Base-by-base conservation (phyloP, 257 asterid genomes). In the Lycium ferocissimum region DNA sequence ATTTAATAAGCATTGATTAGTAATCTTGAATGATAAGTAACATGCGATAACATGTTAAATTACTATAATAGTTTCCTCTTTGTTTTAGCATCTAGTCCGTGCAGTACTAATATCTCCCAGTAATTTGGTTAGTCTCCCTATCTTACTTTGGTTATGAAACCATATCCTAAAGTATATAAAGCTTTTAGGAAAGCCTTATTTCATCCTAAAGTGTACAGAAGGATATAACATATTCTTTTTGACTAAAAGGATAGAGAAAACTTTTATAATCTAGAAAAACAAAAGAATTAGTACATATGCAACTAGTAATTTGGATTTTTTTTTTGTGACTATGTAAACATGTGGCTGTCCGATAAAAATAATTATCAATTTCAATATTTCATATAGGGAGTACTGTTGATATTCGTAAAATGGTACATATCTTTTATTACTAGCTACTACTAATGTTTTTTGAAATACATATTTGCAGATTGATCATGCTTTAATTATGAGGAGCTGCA, bases 391-490 rank as follows among this genome's bases (percentile, higher is more conserved):
- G 63, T 58, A 26, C 33, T 26, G 56, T 51, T 51, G 56, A 56
- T 58, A 6, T 17, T 58, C 7, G 26, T 15, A 18, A 58, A 58
- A 40, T 40, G 45, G 45, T 40, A 40, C 6, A 58, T 2, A 2
- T 58, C 10, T 18, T 2, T 18, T 58, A 58, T 58, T 58, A 40
- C 33, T 26, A 26, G 33, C 33, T 49, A 61, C 38, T 63, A 22
- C 12, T 75, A 12, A 75, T 26, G 6, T 11, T 47, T 11, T 33
- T 2, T 20, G 4, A 18, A 20, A 47, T 57, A 8, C 65, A 58
- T 58, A 9, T 62, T 76, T 76, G 65, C 38, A 76, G 82, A 76
- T 26, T 76, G 49, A 76, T 53, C 65, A 9, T 70, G 79, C 54
- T 70, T 70, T 40, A 70, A 15, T 4, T 40, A 26, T 0, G 63